Evolutionary conservation across 345 rosid genomes (phyloP).

Genomic region (Brassica nigra): DNA sequence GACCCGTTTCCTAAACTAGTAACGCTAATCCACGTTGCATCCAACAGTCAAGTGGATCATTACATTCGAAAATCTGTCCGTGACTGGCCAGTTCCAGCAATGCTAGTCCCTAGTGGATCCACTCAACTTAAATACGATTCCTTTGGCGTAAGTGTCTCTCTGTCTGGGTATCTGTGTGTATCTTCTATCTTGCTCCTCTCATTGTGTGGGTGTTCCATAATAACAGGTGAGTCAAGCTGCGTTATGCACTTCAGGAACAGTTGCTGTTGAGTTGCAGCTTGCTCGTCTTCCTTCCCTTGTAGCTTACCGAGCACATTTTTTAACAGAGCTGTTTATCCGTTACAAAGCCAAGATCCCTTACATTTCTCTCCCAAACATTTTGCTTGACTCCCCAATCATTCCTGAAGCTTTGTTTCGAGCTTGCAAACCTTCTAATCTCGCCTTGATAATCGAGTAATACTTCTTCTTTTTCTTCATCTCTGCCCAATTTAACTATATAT

Average conservation of each 20-base stretch:
- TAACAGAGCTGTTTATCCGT: constrained; percentile 73
- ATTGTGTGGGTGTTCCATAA: constrained; percentile 13
- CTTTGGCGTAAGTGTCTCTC: constrained; percentile 59
- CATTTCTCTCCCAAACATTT: constrained; percentile 88
- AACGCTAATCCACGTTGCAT: constrained; percentile 70
- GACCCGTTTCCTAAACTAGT: constrained; percentile 52
- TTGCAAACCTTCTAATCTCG: constrained; percentile 67
- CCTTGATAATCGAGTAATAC: constrained; percentile 60
- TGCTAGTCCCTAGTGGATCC: constrained; percentile 70
- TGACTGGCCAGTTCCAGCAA: constrained; percentile 78
- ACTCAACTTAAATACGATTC: constrained; percentile 69
- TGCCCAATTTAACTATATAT: neutral
- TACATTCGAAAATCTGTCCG: constrained; percentile 42
- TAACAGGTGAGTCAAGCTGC: constrained; percentile 83
- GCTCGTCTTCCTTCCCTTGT: constrained; percentile 78
- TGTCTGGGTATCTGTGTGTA: neutral
- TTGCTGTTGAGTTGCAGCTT: constrained; percentile 83
- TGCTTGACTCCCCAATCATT: constrained; percentile 65
- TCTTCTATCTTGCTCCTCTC: constrained; percentile 2
- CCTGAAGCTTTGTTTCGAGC: constrained; percentile 83
- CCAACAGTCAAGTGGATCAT: constrained; percentile 69
- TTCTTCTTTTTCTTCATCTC: neutral
- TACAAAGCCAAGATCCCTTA: constrained; percentile 84
- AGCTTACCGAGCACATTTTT: constrained; percentile 78
- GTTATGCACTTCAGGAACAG: constrained; percentile 98